phyloP scores from a whole-genome alignment of 371 early-diverging fungal species.

The Rhizopus sp. region DNA sequence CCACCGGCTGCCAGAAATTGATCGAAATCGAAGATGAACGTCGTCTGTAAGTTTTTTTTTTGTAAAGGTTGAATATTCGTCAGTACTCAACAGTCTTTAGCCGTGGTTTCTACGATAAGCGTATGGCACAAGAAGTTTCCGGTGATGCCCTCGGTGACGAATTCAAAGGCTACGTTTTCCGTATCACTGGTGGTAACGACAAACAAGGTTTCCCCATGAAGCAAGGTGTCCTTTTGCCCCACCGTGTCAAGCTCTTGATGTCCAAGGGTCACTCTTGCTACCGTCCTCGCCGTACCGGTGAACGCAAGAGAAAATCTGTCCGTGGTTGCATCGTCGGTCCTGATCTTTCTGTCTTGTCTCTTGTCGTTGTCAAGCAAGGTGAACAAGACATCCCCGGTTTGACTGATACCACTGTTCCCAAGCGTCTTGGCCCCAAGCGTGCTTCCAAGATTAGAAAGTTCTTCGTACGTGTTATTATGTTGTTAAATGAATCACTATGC shows the following conservation, averaged over 20 bases:
- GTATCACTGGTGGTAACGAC: conserved; percentile 99
- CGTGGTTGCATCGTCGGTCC: conserved; percentile 98
- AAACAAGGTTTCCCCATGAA: conserved; percentile 99
- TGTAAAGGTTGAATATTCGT: conserved; percentile 34
- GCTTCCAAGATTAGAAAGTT: conserved; percentile 98
- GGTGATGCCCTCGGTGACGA: conserved; percentile 97
- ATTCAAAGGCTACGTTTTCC: conserved; percentile 99
- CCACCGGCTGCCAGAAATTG: conserved; percentile 98
- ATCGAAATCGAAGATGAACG: conserved; percentile 98
- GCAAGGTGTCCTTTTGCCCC: conserved; percentile 93
- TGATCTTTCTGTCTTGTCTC: conserved; percentile 94
- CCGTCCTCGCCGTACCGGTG: conserved; percentile 97
- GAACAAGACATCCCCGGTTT: conserved; percentile 95
- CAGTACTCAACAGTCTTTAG: conserved; percentile 38
- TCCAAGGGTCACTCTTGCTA: conserved; percentile 99
- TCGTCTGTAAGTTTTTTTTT: conserved; percentile 74
- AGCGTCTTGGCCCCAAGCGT: conserved; percentile 98
- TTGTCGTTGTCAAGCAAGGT: conserved; percentile 96
- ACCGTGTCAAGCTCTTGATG: conserved; percentile 95
- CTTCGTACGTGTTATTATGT: conserved; percentile 66
- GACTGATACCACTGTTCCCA: conserved; percentile 92
- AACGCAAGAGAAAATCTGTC: conserved; percentile 99
- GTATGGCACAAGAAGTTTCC: conserved; percentile 94
- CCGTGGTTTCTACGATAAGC: conserved; percentile 98
- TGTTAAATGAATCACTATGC: not conserved